Evolutionary conservation across 2,329 filamentous ascomycete species (phyloP).

Genomic region (Falciphora oryzae): DNA sequence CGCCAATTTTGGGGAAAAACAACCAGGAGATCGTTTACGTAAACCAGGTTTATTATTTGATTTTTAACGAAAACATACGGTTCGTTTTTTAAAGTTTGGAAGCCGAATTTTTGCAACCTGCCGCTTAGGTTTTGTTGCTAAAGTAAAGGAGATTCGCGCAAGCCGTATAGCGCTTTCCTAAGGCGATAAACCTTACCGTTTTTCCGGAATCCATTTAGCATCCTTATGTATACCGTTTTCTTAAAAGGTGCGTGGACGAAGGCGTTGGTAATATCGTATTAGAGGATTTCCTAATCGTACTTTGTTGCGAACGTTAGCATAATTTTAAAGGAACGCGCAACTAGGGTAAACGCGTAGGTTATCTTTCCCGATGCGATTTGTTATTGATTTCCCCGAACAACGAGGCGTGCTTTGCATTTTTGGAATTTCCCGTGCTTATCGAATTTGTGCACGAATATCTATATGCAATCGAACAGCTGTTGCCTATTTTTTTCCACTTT

Average conservation of each 20-base stretch:
- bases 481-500: background rate
- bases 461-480: background rate
- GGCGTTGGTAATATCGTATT: background rate
- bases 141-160: background rate
- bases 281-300: background rate
- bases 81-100: background rate
- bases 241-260: background rate
- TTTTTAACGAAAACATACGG: background rate
- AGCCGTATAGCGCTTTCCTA: background rate
- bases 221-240: background rate
- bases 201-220: background rate
- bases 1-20: no score
- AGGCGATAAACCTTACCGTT: background rate
- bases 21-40: background rate
- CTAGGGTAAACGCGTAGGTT: background rate
- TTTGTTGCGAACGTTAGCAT: background rate
- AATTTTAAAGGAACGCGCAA: background rate
- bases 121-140: background rate
- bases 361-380: background rate
- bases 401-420: background rate
- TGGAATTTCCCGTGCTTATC: background rate
- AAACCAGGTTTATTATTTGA: background rate
- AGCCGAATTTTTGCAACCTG: background rate
- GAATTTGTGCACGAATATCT: background rate
- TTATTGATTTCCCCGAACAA: background rate